Base-by-base conservation (phyloP, 768 basidiomycete genomes). In the Suillus clintonianus region DNA sequence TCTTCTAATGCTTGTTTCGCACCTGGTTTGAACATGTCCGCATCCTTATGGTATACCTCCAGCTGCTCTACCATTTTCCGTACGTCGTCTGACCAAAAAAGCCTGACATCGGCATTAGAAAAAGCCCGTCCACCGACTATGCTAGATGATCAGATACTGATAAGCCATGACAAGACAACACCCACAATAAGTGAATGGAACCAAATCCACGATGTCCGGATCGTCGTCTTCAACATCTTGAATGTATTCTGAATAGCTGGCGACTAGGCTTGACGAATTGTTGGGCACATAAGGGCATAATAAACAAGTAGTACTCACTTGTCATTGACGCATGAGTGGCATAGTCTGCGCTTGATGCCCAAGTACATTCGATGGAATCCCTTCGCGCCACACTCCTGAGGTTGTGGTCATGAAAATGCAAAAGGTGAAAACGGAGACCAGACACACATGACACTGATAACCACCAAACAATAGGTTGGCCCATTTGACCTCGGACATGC, bases 31-130 rank as follows among this genome's bases (percentile, higher is more conserved):
- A 71, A 65, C 54, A 66, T 55, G 22, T 69, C 58, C 9, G 72
- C 57, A 54, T 69, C 66, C 19, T 70, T 64, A 19, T 71, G 62
- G 13, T 69, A 64, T 0, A 2, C 62, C 1, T 32, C 68, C n/a
- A 74, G 63, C 36, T 60, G 61, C 8, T 37, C 3, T 7, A 67
- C 64, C 62, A 78, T 74, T 2, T 65, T 48, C 9, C 64, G 47
- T 22, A 81, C 68, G 60, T 80, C 79, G 1, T 39, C 27, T 27
- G 64, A 65, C 79, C 78, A 79, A 65, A 74, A 80, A 43, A 70
- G 78, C 37, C 68, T 67, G 57, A 74, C 76, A 15, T 0, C 30
- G 59, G 9, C 70, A 2, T 70, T 68, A 62, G 72, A n/a, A n/a
- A n/a, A 71, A 4, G 70, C 24, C 70, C 72, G 71, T 9, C 69